Conservation (phyloP, 768 basidiomycete species). For the Flagelloscypha sp. region DNA sequence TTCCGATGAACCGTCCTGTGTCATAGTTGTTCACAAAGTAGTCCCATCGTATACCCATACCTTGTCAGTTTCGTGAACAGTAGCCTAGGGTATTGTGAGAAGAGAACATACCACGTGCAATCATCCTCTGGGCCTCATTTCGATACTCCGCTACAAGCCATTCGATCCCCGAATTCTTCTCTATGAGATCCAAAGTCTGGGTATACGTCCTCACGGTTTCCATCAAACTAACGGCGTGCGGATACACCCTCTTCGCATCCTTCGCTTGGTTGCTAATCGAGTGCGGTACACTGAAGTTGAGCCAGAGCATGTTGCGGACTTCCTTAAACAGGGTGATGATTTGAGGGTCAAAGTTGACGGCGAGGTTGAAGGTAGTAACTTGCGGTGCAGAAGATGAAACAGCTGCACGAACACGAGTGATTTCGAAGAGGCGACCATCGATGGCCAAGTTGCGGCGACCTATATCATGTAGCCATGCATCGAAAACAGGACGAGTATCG, state of each 20-base stretch:
- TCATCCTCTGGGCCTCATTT: conserved; percentile 90
- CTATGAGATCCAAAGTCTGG: conserved; percentile 88
- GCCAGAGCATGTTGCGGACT: conserved; percentile 90
- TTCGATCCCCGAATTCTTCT: conserved; percentile 85
- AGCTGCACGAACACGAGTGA: conserved; percentile 65
- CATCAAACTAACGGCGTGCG: conserved; percentile 96
- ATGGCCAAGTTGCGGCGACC: conserved; percentile 88
- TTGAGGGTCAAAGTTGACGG: conserved; percentile 97
- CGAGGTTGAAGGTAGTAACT: conserved; percentile 66
- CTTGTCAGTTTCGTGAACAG: conserved; percentile 29
- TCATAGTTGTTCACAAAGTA: conserved; percentile 94
- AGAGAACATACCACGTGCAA: conserved; percentile 62
- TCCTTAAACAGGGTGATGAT: conserved; percentile 99
- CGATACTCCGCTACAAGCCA: conserved; percentile 93
- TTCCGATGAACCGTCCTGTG: conserved; percentile 60
- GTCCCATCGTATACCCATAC: conserved; percentile 96
- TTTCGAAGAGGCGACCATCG: conserved; percentile 87
- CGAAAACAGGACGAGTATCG: conserved; percentile 88
- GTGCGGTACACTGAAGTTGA: conserved; percentile 93
- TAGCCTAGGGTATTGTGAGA: not conserved
- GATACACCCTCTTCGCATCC: conserved; percentile 97
- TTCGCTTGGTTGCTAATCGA: conserved; percentile 94
- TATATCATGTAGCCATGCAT: conserved; percentile 96
- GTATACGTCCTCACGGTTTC: conserved; percentile 98
- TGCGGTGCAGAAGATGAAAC: conserved; percentile 20